phyloP scores from a whole-genome alignment of 148 eudicot species.

The Cornus florida region DNA sequence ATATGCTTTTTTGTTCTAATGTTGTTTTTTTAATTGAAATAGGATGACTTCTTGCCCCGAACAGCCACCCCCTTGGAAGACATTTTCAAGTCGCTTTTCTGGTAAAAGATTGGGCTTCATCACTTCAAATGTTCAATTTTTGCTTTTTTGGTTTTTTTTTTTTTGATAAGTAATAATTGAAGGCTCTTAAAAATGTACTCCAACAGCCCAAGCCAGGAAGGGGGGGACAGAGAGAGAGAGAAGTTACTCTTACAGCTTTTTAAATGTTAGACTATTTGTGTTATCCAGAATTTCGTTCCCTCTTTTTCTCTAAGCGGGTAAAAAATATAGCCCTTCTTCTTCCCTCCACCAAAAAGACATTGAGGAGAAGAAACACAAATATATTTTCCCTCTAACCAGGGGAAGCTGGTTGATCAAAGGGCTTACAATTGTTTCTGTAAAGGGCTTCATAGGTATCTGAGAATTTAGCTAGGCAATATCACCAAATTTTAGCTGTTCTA shows the following conservation, averaged over 20 bases:
- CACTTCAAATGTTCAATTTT: background rate
- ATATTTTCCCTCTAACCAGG: background rate
- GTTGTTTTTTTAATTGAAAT: slow-evolving; percentile 14
- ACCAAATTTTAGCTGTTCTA: background rate
- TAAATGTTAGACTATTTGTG: background rate
- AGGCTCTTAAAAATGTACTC: background rate
- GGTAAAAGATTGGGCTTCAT: slow-evolving; percentile 41
- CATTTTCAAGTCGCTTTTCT: slow-evolving; percentile 92
- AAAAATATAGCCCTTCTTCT: slow-evolving; percentile 6
- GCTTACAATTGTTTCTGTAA: background rate
- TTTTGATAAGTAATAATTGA: no score
- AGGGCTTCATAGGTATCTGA: background rate
- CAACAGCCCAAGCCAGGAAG: background rate
- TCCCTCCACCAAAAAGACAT: background rate
- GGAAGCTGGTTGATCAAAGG: slow-evolving; percentile 7
- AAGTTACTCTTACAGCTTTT: background rate
- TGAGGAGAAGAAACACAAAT: no score
- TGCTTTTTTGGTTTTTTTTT: background rate
- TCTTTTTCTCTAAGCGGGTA: background rate
- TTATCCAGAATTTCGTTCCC: background rate
- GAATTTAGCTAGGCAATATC: background rate
- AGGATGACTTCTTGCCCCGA: slow-evolving; percentile 99
- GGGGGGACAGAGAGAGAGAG: background rate
- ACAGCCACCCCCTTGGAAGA: slow-evolving; percentile 98
- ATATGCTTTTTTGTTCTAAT: background rate